Evolutionary conservation across 345 rosid genomes (phyloP).

Genomic region (Isatis tinctoria): DNA sequence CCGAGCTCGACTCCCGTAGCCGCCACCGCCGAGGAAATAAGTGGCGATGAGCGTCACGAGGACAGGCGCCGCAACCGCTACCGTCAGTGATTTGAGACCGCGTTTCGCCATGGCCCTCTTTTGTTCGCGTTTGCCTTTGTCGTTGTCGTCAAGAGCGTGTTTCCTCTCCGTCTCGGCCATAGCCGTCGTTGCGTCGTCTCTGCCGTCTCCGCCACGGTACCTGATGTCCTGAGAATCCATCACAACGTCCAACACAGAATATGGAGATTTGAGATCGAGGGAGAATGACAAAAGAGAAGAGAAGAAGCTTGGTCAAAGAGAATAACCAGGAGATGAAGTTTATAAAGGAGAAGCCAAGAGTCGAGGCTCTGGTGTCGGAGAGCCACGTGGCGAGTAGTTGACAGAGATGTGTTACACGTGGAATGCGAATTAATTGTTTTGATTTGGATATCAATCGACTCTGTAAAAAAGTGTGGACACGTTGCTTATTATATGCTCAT

Average conservation of each 20-base stretch:
- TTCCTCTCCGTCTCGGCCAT: constrained; percentile 16
- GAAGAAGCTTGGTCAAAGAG: constrained; percentile 20
- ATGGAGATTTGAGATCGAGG: neutral
- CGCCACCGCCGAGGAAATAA: constrained; percentile 45
- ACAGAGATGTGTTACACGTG: constrained; percentile 15
- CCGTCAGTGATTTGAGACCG: constrained; percentile 52
- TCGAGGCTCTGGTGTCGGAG: neutral
- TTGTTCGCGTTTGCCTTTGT: constrained; percentile 32
- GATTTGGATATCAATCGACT: neutral
- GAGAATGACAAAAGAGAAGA: neutral
- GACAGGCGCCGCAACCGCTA: constrained; percentile 62
- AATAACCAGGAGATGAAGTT: neutral
- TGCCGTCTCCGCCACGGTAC: constrained; percentile 42
- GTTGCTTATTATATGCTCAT: neutral
- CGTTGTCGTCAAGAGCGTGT: constrained; percentile 12
- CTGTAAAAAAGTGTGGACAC: constrained; percentile 12
- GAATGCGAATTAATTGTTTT: neutral
- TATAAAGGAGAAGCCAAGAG: constrained; percentile 6
- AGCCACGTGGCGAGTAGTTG: constrained; percentile 38
- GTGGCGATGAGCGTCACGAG: constrained; percentile 46
- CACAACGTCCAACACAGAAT: neutral
- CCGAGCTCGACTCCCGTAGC: constrained; percentile 20
- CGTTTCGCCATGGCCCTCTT: constrained; percentile 67
- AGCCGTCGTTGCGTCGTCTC: constrained; percentile 18
- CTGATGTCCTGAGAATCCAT: constrained; percentile 64